Conservation (phyloP, 805 yeast genomes). For the Candida boidinii region DNA sequence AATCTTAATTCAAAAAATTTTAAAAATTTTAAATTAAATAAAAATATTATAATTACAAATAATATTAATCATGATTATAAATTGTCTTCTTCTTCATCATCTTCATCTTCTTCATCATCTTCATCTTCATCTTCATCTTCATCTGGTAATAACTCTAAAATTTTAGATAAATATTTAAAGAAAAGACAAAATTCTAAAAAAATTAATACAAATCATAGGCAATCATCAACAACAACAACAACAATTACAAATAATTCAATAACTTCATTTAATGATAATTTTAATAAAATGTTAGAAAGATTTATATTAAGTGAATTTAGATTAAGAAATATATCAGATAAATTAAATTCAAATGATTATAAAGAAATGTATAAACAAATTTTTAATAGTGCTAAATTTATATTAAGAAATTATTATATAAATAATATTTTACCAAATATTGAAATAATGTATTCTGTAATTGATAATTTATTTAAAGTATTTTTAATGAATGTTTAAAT, state of each 20-base stretch:
- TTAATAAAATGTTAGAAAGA: slow-evolving; percentile 18
- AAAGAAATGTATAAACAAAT: slow-evolving; percentile 28
- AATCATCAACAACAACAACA: too few species aligned
- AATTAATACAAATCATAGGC: background rate
- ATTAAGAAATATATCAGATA: slow-evolving; percentile 22
- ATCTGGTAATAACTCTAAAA: too few species aligned
- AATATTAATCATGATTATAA: too few species aligned
- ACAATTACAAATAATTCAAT: too few species aligned
- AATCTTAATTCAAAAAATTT: too few species aligned
- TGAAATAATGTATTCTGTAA: slow-evolving; percentile 26
- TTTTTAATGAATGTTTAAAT: too few species aligned
- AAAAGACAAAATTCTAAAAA: slow-evolving; percentile 7
- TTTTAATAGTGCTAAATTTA: slow-evolving; percentile 28
- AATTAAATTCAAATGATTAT: slow-evolving; percentile 18
- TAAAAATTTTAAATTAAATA: too few species aligned
- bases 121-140: too few species aligned
- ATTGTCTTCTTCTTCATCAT: too few species aligned
- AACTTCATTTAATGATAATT: slow-evolving; percentile 6
- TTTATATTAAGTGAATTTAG: slow-evolving; percentile 28
- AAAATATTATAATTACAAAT: too few species aligned
- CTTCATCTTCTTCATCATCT: too few species aligned
- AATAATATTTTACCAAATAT: slow-evolving; percentile 14
- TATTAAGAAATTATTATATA: slow-evolving; percentile 20
- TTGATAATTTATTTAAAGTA: slow-evolving; percentile 26
- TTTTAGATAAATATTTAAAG: slow-evolving; percentile 13